These are phyloP conservation scores for Aureococcus anophagefferens DNA, from an alignment of 108 stramenopile genomes.

Conservation along the genomic window DNA sequence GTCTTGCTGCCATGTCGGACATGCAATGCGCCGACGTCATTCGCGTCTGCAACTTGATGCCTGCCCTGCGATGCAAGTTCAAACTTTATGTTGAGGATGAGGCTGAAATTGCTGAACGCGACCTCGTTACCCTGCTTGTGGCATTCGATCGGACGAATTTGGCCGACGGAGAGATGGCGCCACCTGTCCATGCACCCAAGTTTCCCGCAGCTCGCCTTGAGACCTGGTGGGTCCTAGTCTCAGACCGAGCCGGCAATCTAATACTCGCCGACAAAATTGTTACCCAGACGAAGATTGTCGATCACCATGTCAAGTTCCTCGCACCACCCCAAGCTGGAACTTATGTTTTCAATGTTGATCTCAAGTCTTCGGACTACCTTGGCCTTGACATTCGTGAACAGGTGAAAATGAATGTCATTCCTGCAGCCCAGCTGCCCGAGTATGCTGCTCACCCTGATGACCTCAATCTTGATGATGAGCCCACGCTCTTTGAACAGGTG, in stretches of 20 bases:
- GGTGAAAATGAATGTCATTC: conserved; percentile 59
- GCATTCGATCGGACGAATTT: conserved; percentile 79
- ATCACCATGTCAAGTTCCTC: conserved; percentile 86
- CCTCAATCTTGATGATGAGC: conserved; percentile 92
- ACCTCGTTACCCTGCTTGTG: conserved; percentile 81
- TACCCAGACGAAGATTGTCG: conserved; percentile 42
- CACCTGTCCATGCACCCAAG: conserved; percentile 76
- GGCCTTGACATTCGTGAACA: conserved; percentile 76
- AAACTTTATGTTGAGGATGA: conserved; percentile 92
- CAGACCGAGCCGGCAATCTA: conserved; percentile 79
- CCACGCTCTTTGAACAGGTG: conserved; percentile 94
- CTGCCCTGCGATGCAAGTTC: conserved; percentile 59
- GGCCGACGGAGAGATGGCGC: conserved; percentile 67
- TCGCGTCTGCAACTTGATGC: conserved; percentile 63
- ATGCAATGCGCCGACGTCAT: conserved; percentile 73
- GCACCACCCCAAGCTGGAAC: conserved; percentile 70
- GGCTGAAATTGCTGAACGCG: conserved; percentile 78
- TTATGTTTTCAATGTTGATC: conserved; percentile 75
- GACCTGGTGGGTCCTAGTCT: conserved; percentile 90
- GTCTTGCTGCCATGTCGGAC: conserved; percentile 61
- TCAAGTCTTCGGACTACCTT: conserved; percentile 85
- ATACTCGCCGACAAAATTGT: conserved; percentile 75
- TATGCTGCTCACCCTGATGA: conserved; percentile 93
- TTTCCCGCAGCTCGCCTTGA: conserved; percentile 81
- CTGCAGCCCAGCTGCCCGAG: conserved; percentile 76